Percentiles rank a stretch among this genome's conserved stretches.
These are phyloP conservation scores for Viola odorata DNA, from an alignment of 345 rosid genomes.

Conservation along the genomic window DNA sequence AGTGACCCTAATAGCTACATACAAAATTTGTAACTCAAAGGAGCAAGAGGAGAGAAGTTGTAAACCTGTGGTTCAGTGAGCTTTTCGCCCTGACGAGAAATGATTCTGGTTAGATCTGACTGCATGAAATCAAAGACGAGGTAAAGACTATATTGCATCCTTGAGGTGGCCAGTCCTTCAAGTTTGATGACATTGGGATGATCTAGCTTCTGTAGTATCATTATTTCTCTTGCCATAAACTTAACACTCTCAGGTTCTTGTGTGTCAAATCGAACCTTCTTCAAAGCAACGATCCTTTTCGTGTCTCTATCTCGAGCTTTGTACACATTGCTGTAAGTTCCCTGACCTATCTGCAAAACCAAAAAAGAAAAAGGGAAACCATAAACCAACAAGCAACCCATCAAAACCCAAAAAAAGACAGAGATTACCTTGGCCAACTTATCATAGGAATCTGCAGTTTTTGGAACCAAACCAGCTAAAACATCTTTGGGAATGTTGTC, in stretches of 20 bases:
- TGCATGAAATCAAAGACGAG: conserved; percentile 74
- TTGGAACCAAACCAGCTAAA: conserved; percentile 49
- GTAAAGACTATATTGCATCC: conserved; percentile 88
- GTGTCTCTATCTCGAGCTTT: conserved; percentile 72
- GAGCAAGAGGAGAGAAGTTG: background rate
- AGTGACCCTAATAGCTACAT: background rate
- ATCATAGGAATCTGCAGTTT: conserved; percentile 63
- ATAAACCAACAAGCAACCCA: background rate
- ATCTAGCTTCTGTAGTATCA: conserved; percentile 57
- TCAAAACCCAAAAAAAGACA: background rate
- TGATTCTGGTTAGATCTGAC: conserved; percentile 59
- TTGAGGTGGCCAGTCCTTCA: conserved; percentile 80
- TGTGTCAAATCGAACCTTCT: conserved; percentile 83
- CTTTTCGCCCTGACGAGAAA: conserved; percentile 52
- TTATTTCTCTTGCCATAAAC: conserved; percentile 93
- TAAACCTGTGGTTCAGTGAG: conserved; percentile 72
- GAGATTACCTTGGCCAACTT: conserved; percentile 54
- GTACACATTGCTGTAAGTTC: conserved; percentile 90
- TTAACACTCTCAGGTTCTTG: conserved; percentile 78
- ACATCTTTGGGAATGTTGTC: conserved; percentile 45
- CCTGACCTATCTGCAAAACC: conserved; percentile 65
- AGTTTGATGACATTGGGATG: conserved; percentile 81
- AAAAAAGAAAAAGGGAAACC: background rate
- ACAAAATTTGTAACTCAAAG: background rate
- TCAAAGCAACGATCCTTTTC: conserved; percentile 69